A percentile compares a stretch with the other conserved stretches of the same genome.
phyloP scores from a whole-genome alignment of 169 alveolate genomes.

The Plasmodium blacklocki region DNA sequence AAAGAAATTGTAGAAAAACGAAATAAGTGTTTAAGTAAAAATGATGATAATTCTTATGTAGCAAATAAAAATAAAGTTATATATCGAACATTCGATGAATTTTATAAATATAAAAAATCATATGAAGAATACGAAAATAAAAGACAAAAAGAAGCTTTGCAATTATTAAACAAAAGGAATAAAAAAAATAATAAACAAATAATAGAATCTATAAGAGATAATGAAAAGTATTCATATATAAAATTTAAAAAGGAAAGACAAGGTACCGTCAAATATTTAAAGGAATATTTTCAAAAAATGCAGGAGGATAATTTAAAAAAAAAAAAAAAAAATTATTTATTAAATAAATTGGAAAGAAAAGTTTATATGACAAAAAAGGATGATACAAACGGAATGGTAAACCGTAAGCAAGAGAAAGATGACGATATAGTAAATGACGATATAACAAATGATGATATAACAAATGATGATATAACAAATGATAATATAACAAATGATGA shows the following conservation, averaged over 20 bases:
- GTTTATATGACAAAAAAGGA: too few species aligned
- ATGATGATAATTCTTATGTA: background rate
- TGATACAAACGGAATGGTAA: too few species aligned
- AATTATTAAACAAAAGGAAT: slow-evolving; percentile 1
- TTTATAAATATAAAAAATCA: slow-evolving; percentile 56
- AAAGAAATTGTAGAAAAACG: slow-evolving; percentile 35
- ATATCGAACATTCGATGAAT: slow-evolving; percentile 71
- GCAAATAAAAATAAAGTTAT: slow-evolving; percentile 7
- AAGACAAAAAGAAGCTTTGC: slow-evolving; percentile 35
- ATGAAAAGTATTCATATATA: slow-evolving; percentile 50
- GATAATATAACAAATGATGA: too few species aligned
- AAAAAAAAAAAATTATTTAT: slow-evolving; percentile 6
- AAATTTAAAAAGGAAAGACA: slow-evolving; percentile 63
- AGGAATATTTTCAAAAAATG: slow-evolving; percentile 69
- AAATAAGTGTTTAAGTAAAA: slow-evolving; percentile 6
- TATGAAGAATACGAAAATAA: slow-evolving; percentile 58
- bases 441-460: too few species aligned
- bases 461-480: too few species aligned
- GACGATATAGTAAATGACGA: too few species aligned
- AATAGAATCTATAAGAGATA: background rate
- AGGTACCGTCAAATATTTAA: slow-evolving; percentile 70
- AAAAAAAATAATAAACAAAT: background rate
- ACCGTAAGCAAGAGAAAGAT: too few species aligned
- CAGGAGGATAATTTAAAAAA: slow-evolving; percentile 35
- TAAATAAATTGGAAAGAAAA: too few species aligned